Evolutionary conservation across 2,329 filamentous ascomycete genomes (phyloP).

Genomic region (Alternaria burnsii): DNA sequence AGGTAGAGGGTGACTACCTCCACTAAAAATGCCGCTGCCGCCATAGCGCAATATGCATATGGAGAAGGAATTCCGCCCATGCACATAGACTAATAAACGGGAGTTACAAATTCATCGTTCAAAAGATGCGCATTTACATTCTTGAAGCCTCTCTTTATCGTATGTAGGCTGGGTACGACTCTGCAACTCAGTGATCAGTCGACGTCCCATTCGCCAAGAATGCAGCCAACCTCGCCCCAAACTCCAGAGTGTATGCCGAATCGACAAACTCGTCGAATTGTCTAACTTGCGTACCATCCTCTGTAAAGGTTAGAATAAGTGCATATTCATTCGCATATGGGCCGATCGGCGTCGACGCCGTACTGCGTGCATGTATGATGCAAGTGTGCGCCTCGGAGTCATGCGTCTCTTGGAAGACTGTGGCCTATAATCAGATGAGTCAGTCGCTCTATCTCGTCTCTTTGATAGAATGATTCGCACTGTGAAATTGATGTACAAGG

Average conservation of each 20-base stretch:
- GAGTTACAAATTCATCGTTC: neutral
- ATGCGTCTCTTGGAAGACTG: constrained; percentile 5
- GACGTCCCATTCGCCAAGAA: constrained; percentile 1
- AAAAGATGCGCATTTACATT: neutral
- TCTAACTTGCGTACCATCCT: constrained; percentile 2
- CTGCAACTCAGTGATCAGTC: neutral
- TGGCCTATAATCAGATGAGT: neutral
- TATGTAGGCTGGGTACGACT: neutral
- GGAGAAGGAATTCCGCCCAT: neutral
- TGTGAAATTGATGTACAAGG: neutral
- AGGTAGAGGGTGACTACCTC: neutral
- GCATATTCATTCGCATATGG: constrained; percentile 12
- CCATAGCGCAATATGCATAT: neutral
- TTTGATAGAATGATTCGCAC: neutral
- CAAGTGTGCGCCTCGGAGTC: constrained; percentile 6
- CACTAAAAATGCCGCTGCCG: neutral
- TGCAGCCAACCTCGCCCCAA: neutral
- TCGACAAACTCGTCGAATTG: constrained; percentile 7
- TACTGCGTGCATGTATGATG: constrained; percentile 3
- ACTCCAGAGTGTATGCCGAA: constrained; percentile 10
- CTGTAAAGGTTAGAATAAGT: constrained; percentile 6
- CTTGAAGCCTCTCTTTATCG: neutral
- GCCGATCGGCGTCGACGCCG: constrained; percentile 3
- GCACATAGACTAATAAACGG: neutral
- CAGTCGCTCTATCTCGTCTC: neutral